Percentiles rank a stretch among this genome's conserved stretches.
These are phyloP conservation scores for Terfezia claveryi DNA, from an alignment of 495 filamentous ascomycete genomes.

Conservation along the genomic window DNA sequence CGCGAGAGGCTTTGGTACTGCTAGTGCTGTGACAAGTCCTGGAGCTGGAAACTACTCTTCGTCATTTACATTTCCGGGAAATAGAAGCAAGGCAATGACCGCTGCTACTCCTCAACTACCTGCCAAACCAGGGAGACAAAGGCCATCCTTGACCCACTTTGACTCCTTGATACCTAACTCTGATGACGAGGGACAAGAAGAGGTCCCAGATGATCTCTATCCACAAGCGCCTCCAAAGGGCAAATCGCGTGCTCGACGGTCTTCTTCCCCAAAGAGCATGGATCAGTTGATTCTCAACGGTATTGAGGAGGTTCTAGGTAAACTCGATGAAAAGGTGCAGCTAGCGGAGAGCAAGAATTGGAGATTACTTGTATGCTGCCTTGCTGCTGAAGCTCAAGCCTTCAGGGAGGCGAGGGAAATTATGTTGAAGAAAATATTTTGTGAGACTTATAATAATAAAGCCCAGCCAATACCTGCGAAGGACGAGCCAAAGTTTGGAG, in stretches of 20 bases:
- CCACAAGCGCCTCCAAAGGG: not conserved
- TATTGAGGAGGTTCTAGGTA: slow-evolving; percentile 33
- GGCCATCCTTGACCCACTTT: not conserved
- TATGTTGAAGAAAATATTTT: slow-evolving; percentile 30
- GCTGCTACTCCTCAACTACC: not conserved
- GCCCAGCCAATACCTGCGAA: not conserved
- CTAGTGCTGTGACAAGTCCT: not conserved
- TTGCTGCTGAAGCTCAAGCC: slow-evolving; percentile 75
- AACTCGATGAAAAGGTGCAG: slow-evolving; percentile 38
- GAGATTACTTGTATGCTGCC: slow-evolving; percentile 72
- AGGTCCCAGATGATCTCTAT: not conserved
- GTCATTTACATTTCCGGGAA: not conserved
- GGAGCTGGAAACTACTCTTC: not conserved
- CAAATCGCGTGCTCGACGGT: too few relatives aligned
- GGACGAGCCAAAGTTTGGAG: not conserved
- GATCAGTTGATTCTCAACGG: slow-evolving; percentile 29
- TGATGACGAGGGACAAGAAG: not conserved
- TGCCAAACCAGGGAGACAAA: not conserved
- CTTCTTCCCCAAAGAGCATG: slow-evolving; percentile 14
- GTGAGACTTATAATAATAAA: too few relatives aligned
- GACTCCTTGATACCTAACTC: not conserved
- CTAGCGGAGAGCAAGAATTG: slow-evolving; percentile 45
- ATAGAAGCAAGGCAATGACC: not conserved
- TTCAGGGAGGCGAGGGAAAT: slow-evolving; percentile 46
- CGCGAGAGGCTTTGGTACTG: slow-evolving; percentile 5